Conservation (phyloP, 345 rosid species). For the Clausena lansium region DNA sequence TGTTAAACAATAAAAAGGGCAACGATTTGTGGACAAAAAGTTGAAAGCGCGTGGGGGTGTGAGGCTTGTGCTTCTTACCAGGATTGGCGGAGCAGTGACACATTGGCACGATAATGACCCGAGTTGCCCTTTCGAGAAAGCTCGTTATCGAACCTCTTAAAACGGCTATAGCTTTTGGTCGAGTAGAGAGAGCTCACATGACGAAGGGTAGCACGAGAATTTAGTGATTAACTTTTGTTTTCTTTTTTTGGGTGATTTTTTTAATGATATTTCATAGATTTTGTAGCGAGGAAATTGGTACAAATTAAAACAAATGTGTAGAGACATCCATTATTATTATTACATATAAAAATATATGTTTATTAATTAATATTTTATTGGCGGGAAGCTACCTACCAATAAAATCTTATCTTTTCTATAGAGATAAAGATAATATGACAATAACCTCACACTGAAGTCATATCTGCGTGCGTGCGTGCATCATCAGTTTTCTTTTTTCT, state of each 20-base stretch:
- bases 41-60: conserved; percentile 7
- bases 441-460: not conserved
- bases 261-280: not conserved
- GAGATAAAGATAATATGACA: not conserved
- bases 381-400: conserved; percentile 13
- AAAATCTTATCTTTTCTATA: conserved; percentile 19
- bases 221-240: conserved; percentile 13
- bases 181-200: conserved; percentile 23
- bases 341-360: too few relatives aligned
- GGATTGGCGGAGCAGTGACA: not conserved
- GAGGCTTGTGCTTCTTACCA: not conserved
- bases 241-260: not conserved
- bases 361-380: too few relatives aligned
- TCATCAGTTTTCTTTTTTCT: too few relatives aligned
- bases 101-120: conserved; percentile 5
- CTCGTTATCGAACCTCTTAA: conserved; percentile 2
- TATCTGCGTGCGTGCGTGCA: too few relatives aligned
- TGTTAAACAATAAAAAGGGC: not conserved
- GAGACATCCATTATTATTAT: conserved; percentile 2
- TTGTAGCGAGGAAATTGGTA: not conserved
- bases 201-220: conserved; percentile 34
- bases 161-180: conserved; percentile 3
- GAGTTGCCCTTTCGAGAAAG: not conserved
- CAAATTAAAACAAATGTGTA: not conserved
- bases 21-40: not conserved